These are phyloP conservation scores for Fusarium sp. DNA, from an alignment of 2,329 filamentous ascomycete species.

Conservation along the genomic window DNA sequence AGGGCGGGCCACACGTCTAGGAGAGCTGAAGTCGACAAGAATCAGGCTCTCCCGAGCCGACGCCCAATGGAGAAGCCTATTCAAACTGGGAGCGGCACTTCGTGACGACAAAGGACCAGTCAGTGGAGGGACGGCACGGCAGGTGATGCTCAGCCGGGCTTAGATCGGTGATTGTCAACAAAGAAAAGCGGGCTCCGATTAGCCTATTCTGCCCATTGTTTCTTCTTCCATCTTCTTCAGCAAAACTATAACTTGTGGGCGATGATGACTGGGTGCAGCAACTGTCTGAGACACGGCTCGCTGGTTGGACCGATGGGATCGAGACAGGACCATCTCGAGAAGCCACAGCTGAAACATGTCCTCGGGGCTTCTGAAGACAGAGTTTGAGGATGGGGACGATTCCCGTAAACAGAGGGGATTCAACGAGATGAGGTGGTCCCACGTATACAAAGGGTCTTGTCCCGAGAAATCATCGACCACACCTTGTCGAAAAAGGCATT, in stretches of 20 bases:
- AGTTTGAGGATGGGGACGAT: neutral
- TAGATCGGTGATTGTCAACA: neutral
- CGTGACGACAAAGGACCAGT: neutral
- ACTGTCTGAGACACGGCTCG: neutral
- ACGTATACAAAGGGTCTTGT: neutral
- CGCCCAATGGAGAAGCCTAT: neutral
- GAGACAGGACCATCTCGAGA: neutral
- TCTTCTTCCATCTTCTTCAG: neutral
- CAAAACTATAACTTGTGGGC: neutral
- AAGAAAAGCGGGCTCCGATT: neutral
- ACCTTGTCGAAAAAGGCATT: neutral
- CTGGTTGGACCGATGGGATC: neutral
- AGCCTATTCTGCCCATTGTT: neutral
- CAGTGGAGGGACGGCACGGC: neutral
- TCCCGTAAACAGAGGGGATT: neutral
- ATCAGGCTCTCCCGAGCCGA: neutral
- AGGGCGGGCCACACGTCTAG: neutral
- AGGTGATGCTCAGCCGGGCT: neutral
- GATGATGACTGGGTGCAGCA: neutral
- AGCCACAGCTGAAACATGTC: neutral
- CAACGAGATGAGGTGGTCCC: neutral
- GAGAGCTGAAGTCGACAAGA: constrained; percentile 8
- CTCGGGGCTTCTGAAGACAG: neutral
- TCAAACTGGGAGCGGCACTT: neutral
- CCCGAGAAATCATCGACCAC: neutral